Percentiles rank a stretch among this genome's conserved stretches.
Evolutionary conservation across 116 monocot species (phyloP).

Genomic region (Papilionanthe hybrid): DNA sequence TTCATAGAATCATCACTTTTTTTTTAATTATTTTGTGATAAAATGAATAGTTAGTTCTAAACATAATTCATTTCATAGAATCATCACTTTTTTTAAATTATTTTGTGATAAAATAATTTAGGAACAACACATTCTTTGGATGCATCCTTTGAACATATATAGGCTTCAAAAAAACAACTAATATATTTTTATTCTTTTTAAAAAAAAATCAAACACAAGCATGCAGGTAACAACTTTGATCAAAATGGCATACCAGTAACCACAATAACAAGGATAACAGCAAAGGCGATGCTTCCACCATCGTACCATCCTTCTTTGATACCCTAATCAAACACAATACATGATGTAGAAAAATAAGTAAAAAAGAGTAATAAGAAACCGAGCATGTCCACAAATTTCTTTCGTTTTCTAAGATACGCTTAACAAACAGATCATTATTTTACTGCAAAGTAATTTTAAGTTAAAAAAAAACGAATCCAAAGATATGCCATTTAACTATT

Average conservation of each 20-base stretch:
- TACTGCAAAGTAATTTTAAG: neutral
- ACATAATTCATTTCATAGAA: too few relatives aligned
- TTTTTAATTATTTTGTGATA: too few relatives aligned
- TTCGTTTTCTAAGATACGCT: neutral
- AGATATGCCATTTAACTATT: neutral
- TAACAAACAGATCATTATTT: neutral
- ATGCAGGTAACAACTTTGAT: neutral
- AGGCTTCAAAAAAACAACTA: too few relatives aligned
- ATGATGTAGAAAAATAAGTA: slow-evolving; percentile 1
- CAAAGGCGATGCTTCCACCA: slow-evolving; percentile 94
- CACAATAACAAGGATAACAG: slow-evolving; percentile 81
- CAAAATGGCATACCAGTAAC: slow-evolving; percentile 64
- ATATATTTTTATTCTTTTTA: too few relatives aligned
- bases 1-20: too few relatives aligned
- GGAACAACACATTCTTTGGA: too few relatives aligned
- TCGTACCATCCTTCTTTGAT: slow-evolving; percentile 99
- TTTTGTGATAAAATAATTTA: too few relatives aligned
- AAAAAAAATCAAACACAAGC: neutral
- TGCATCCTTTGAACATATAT: too few relatives aligned
- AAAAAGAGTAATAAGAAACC: neutral
- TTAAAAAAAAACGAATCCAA: neutral
- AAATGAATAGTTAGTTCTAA: too few relatives aligned
- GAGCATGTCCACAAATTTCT: neutral
- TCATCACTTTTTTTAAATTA: too few relatives aligned
- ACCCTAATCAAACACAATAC: slow-evolving; percentile 41